Percentiles rank a stretch among this genome's conserved stretches.
Conservation (phyloP, 345 rosid species). For the Lepidium sativum region DNA sequence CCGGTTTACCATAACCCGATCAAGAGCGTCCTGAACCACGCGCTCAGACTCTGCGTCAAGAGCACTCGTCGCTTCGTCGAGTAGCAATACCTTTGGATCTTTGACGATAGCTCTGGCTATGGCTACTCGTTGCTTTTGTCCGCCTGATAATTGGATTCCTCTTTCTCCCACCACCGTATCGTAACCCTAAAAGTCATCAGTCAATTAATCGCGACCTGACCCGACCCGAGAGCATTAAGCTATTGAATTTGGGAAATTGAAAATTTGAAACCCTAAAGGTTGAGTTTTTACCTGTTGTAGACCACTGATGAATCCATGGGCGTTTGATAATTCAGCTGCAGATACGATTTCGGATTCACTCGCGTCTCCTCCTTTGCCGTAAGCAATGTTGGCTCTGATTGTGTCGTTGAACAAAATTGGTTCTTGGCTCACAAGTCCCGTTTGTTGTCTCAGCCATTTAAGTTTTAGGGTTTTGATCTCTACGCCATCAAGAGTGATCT, state of each 20-base stretch:
- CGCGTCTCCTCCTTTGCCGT: constrained; percentile 65
- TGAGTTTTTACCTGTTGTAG: constrained; percentile 49
- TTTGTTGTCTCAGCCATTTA: constrained; percentile 75
- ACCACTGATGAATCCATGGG: constrained; percentile 71
- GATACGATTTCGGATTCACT: constrained; percentile 65
- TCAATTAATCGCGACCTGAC: no score
- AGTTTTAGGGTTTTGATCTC: constrained; percentile 49
- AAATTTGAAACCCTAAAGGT: background rate
- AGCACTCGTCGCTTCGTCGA: constrained; percentile 80
- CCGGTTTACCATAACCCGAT: constrained; percentile 45
- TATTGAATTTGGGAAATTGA: background rate
- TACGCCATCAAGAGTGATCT: constrained; percentile 57
- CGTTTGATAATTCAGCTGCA: constrained; percentile 70
- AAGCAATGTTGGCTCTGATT: constrained; percentile 71
- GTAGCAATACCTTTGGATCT: constrained; percentile 48
- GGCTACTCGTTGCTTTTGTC: constrained; percentile 75
- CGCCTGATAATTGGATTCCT: constrained; percentile 62
- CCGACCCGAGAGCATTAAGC: constrained; percentile 41
- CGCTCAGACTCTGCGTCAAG: constrained; percentile 68
- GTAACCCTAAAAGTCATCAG: constrained; percentile 38
- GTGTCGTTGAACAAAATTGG: constrained; percentile 66
- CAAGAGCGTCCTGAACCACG: constrained; percentile 65
- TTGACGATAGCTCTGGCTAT: constrained; percentile 71
- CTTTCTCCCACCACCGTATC: constrained; percentile 63
- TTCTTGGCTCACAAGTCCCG: constrained; percentile 86